A percentile compares a stretch with the other conserved stretches of the same genome.
Conservation (phyloP, 2,329 filamentous ascomycete genomes). For the Chrysoporthe deuterocubensis region DNA sequence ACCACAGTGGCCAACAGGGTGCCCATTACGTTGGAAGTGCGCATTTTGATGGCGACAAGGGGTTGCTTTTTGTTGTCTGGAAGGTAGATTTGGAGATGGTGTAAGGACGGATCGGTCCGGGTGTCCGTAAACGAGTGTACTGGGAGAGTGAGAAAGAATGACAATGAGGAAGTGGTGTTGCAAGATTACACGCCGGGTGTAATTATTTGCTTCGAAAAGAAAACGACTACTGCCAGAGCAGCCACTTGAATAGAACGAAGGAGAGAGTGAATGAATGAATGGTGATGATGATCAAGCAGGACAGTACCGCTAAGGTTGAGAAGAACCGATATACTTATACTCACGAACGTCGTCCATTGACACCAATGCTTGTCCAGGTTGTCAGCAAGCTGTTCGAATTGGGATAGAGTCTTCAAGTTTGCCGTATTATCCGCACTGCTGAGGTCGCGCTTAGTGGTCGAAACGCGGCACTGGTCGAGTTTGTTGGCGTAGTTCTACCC, state of each 20-base stretch:
- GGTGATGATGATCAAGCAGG: background rate
- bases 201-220: background rate
- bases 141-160: background rate
- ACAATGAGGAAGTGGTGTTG: background rate
- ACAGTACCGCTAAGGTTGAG: background rate
- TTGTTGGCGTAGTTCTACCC: background rate
- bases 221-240: background rate
- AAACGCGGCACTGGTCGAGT: background rate
- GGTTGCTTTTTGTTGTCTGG: background rate
- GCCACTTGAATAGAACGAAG: background rate
- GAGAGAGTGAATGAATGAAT: background rate
- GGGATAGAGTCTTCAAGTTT: background rate
- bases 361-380: background rate
- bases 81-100: background rate
- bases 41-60: background rate
- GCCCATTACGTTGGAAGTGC: background rate
- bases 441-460: background rate
- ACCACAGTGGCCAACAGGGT: constrained; percentile 1
- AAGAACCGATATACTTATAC: background rate
- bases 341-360: background rate
- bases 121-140: background rate
- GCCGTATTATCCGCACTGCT: background rate
- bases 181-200: background rate
- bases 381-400: background rate
- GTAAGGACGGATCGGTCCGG: background rate